Evolutionary conservation across 2,329 filamentous ascomycete genomes (phyloP).

Genomic region (Didymella segeticola): DNA sequence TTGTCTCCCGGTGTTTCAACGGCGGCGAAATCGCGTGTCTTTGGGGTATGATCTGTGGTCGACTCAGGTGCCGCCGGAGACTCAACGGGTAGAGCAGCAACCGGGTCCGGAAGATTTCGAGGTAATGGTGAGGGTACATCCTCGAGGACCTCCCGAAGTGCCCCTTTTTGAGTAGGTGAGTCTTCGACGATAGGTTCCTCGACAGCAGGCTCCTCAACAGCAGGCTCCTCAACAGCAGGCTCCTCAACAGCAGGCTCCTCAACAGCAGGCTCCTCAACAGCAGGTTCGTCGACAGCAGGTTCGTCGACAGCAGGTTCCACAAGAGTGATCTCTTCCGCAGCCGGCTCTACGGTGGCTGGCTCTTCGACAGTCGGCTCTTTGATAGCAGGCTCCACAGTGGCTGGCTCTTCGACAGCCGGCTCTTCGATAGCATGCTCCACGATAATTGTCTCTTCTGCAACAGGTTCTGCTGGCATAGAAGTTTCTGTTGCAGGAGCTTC

Average conservation of each 20-base stretch:
- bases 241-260: background rate
- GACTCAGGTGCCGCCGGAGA: background rate
- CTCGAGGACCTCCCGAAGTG: background rate
- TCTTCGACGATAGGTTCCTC: background rate
- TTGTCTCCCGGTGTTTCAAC: conserved; percentile 34
- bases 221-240: background rate
- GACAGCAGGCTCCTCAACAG: background rate
- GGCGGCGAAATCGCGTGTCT: conserved; percentile 36
- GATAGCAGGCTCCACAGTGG: background rate
- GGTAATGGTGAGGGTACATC: background rate
- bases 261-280: background rate
- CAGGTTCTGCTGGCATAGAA: background rate
- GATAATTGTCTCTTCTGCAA: background rate
- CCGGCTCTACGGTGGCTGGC: background rate
- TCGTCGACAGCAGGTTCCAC: background rate
- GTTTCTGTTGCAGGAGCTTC: background rate
- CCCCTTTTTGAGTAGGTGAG: background rate
- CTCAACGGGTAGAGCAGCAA: background rate
- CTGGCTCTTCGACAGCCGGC: background rate
- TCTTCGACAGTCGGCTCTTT: too few relatives aligned
- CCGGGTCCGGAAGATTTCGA: background rate
- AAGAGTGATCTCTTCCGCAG: background rate
- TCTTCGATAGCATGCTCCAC: background rate
- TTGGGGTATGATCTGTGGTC: conserved; percentile 12
- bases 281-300: background rate